A percentile compares a stretch with the other conserved stretches of the same genome.
Evolutionary conservation across 768 basidiomycete genomes (phyloP).

Genomic region (Thelephora aurantiotincta): DNA sequence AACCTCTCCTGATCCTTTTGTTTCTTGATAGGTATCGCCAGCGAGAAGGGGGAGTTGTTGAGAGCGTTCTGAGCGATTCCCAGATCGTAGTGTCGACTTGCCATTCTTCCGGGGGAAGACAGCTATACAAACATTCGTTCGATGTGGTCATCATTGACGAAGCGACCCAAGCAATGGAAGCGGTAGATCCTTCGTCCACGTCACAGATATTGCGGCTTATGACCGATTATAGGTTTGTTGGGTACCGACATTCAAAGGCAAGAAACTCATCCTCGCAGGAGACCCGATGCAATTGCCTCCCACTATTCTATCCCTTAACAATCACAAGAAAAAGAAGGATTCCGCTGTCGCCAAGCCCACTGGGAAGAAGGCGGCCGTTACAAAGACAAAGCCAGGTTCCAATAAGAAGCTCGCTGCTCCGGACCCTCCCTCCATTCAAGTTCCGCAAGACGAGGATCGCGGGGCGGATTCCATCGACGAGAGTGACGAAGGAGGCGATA

Average conservation of each 20-base stretch:
- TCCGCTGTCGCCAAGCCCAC: background rate
- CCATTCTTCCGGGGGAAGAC: conserved; percentile 81
- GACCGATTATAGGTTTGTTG: conserved; percentile 56
- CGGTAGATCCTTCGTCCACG: conserved; percentile 33
- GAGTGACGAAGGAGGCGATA: conserved; percentile 6
- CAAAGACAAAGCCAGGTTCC: background rate
- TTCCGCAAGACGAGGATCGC: conserved; percentile 1
- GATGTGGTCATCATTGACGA: conserved; percentile 96
- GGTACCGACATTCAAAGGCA: conserved; percentile 88
- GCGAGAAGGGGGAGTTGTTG: conserved; percentile 72
- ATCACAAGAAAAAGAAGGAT: conserved; percentile 19
- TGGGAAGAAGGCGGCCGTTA: conserved; percentile 29
- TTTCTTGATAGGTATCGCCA: conserved; percentile 55
- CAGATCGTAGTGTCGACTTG: conserved; percentile 89
- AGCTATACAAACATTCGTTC: conserved; percentile 63
- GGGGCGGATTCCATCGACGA: background rate
- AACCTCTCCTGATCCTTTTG: background rate
- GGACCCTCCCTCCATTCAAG: background rate
- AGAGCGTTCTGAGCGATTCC: conserved; percentile 64
- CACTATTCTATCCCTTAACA: conserved; percentile 63
- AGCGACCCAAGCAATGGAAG: conserved; percentile 93
- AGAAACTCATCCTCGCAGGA: conserved; percentile 69
- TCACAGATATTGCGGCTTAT: background rate
- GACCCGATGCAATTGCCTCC: conserved; percentile 86
- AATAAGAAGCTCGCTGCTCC: background rate